Evolutionary conservation across 148 eudicot genomes (phyloP), one percentile per base, ranked within the genome.

Genomic region (Persicaria maculosa): DNA sequence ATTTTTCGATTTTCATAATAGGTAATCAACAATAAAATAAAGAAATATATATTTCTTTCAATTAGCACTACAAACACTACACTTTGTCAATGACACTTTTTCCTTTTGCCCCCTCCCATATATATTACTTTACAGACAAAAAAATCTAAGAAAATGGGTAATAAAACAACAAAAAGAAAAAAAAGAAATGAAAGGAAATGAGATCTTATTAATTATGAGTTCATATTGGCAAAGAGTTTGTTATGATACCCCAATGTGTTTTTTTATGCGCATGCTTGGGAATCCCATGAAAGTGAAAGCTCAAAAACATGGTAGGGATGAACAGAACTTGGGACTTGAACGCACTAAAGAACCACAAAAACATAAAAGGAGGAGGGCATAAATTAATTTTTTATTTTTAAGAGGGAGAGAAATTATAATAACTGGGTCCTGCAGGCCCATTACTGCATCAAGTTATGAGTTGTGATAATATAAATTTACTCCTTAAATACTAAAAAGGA

Each of bases 241-340:
- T n/a, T 36, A 64, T 64, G 45, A 64, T 64, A 36, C 47, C 70
- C 47, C 6, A 65, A 36, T 12, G 17, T 48, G 50, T 8, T 7
- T 65, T 4, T 65, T 76, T 53, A 75, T 82, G 85, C 86, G 92
- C 97, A 86, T 85, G 97, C 90, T 88, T 85, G 82, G 78, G 89
- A 76, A 81, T 85, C 81, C 88, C 94, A 80, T 84, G 88, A 92
- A 92, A 92, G 87, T 77, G 79, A 74, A 78, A 77, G 50, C 73
- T 59, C 75, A 73, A 31, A 31, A 3, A 36, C 75, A 31, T n/a
- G 65, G 65, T 36, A 5, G 2, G 2, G 46, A 74, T 73, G 58
- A 76, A 81, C 72, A 79, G 77, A 79, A 67, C 77, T 84, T 79
- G 84, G 83, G 79, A 84, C 87, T 84, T 84, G 81, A 81, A 79